Evolutionary conservation across 1,139 yeast genomes (phyloP).

Genomic region (Geotrichum klebahnii): DNA sequence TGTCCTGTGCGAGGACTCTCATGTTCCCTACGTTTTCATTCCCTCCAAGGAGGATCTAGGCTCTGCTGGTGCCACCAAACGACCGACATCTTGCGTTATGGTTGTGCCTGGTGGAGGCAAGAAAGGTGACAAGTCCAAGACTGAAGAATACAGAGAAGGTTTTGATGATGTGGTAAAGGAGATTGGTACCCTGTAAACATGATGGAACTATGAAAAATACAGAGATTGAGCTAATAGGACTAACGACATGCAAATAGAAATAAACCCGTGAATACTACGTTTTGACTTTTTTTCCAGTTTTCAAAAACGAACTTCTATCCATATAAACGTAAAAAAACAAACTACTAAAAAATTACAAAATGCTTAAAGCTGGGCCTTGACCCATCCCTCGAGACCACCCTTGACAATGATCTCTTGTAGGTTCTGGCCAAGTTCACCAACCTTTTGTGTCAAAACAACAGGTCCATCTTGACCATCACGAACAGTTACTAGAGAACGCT

Average conservation of each 20-base stretch:
- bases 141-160: constrained; percentile 85
- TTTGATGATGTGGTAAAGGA: constrained; percentile 95
- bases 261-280: neutral
- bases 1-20: constrained; percentile 96
- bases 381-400: constrained; percentile 99
- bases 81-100: constrained; percentile 99
- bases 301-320: neutral
- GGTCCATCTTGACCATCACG: constrained; percentile 59
- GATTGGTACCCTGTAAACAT: constrained; percentile 44
- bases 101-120: constrained; percentile 95
- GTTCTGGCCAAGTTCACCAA: constrained; percentile 92
- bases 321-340: neutral
- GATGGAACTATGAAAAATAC: neutral
- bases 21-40: constrained; percentile 97
- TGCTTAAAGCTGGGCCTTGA: constrained; percentile 47
- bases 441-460: constrained; percentile 72
- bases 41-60: constrained; percentile 98
- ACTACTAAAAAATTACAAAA: neutral
- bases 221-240: constrained; percentile 2
- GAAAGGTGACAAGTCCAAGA: constrained; percentile 62
- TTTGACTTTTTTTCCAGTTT: too few relatives aligned
- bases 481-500: constrained; percentile 73
- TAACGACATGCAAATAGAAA: neutral
- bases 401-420: constrained; percentile 93
- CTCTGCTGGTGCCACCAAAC: constrained; percentile 99